phyloP scores from a whole-genome alignment of 345 rosid genomes.

The Excoecaria cochinchinensis region DNA sequence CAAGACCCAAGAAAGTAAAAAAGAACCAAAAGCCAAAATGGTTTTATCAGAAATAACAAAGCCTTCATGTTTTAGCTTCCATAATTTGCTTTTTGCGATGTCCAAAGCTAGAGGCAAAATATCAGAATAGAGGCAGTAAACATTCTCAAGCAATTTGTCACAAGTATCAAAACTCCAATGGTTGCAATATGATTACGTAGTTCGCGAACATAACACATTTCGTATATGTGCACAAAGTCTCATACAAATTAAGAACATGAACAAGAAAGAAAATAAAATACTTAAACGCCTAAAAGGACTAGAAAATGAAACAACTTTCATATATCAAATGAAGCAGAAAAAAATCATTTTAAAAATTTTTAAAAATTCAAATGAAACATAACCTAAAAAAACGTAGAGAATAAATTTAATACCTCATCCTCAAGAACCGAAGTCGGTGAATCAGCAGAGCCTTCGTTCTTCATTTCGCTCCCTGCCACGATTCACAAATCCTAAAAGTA shows the following conservation, averaged over 20 bases:
- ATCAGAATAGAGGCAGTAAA: background rate
- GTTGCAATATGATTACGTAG: background rate
- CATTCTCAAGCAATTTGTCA: no score
- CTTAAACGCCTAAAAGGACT: background rate
- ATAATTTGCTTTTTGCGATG: background rate
- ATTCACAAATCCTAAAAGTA: constrained; percentile 37
- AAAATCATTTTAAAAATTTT: no score
- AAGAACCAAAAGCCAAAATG: background rate
- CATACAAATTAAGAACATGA: background rate
- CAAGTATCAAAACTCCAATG: background rate
- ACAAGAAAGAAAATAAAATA: background rate
- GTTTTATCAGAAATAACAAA: background rate
- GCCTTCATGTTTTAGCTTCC: background rate
- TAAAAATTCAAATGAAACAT: no score
- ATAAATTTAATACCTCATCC: constrained; percentile 51
- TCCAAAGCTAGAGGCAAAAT: background rate
- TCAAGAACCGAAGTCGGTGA: constrained; percentile 91
- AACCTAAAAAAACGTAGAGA: background rate
- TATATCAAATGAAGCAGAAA: no score
- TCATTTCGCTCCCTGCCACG: constrained; percentile 31
- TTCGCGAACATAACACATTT: background rate
- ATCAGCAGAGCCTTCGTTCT: constrained; percentile 49
- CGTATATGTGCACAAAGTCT: background rate
- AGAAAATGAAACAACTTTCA: background rate
- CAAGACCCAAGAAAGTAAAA: background rate